Evolutionary conservation across 129 eudicot species (phyloP), one percentile per base, ranked within the genome.

Genomic region (Lactuca saligna): DNA sequence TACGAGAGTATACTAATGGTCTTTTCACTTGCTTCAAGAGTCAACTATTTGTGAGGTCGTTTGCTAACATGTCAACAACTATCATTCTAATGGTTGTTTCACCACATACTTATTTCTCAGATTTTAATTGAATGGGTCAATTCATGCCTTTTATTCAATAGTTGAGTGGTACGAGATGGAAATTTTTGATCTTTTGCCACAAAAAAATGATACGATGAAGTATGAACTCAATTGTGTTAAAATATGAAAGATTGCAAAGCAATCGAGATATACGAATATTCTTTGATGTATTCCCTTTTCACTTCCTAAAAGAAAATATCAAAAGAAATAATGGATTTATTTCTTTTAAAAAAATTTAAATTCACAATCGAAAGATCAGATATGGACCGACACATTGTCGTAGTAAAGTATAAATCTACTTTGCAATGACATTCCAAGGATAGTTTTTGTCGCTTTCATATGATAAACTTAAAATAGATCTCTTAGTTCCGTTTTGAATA

Each of bases 11-110:
- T 46, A 58, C 59, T 16, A 8, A 70, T 70, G 66, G 60, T 59
- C 59, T 59, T 61, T 60, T 71, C 59, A 17, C 38, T 48, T 46
- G 68, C 51, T 33, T 17, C 51, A 71, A 71, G 75, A 71, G 75
- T 71, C 75, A 60, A 46, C 17, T 60, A 2, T 16, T 44, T 44
- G 35, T 56, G 58, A 31, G 17, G 49, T 32, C 59, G n/a, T 58
- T 46, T 0, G 14, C 35, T 12, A 59, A 70, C 20, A 11, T 70
- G 75, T 32, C 58, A 70, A 58, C 66, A 46, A 58, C 67, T 46
- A 46, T 16, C 60, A 35, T 48, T 60, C 16, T 71, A 35, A 48
- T 46, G 4, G 25, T 31, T 70, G 48, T 70, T 70, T 57, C 34
- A 57, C 34, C 66, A 42, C 57, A 13, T 17, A 54, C 10, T 37